phyloP scores from a whole-genome alignment of 345 rosid genomes.

The Boechera stricta region DNA sequence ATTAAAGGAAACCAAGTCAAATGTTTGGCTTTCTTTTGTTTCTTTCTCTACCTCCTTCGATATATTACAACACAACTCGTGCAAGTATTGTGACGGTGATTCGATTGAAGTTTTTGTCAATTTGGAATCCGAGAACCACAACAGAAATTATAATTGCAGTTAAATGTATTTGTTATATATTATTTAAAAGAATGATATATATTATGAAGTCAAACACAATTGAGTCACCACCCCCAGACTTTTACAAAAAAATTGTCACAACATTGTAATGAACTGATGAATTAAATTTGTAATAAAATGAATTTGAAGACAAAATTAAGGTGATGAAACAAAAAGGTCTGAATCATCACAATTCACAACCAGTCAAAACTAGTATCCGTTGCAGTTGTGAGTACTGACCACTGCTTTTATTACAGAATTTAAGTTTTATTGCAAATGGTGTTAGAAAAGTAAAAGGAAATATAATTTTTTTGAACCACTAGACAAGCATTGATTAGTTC shows the following conservation, averaged over 20 bases:
- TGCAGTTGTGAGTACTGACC: neutral
- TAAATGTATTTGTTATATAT: neutral
- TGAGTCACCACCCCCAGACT: no score
- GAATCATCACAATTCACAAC: neutral
- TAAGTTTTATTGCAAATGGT: neutral
- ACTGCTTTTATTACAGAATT: neutral
- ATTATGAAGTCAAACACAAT: neutral
- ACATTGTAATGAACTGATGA: neutral
- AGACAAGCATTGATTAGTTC: neutral
- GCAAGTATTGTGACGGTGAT: neutral
- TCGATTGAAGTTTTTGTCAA: neutral
- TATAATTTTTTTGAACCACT: neutral
- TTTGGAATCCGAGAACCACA: constrained; percentile 9
- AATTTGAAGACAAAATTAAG: neutral
- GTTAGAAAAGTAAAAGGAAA: neutral
- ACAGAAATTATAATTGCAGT: neutral
- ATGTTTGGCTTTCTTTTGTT: neutral
- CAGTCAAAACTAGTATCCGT: neutral
- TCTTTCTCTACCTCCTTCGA: neutral
- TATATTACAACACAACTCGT: neutral
- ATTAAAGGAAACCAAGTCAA: neutral
- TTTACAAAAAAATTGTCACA: neutral
- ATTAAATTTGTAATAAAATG: neutral
- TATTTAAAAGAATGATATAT: neutral
- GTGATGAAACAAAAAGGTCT: neutral